These are phyloP conservation scores for Calonectria hongkongensis DNA, from an alignment of 2,329 filamentous ascomycete genomes.

Conservation along the genomic window DNA sequence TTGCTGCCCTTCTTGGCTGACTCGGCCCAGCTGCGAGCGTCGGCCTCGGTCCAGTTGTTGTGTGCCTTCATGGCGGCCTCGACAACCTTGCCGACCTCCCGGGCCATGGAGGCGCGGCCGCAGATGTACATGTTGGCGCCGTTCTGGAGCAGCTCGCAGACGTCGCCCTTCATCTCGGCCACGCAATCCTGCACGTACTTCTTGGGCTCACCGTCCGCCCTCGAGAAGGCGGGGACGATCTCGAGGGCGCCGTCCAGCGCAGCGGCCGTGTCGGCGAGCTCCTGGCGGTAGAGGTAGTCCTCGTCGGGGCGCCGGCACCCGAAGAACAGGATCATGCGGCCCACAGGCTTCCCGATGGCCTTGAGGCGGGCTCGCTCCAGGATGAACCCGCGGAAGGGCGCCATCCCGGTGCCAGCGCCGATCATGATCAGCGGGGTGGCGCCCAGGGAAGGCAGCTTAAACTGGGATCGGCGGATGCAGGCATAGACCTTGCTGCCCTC, in stretches of 20 bases:
- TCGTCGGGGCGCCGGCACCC: slow-evolving; percentile 73
- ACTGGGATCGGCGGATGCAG: slow-evolving; percentile 59
- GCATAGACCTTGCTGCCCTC: slow-evolving; percentile 48
- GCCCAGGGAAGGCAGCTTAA: slow-evolving; percentile 65
- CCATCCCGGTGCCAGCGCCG: slow-evolving; percentile 69
- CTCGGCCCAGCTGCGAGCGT: slow-evolving; percentile 67
- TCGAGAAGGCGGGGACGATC: slow-evolving; percentile 48
- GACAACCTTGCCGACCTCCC: slow-evolving; percentile 64
- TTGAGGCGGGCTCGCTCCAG: slow-evolving; percentile 49
- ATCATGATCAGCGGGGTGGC: slow-evolving; percentile 71
- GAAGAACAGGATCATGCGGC: slow-evolving; percentile 68
- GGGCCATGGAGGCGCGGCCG: slow-evolving; percentile 64
- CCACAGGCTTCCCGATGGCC: slow-evolving; percentile 48
- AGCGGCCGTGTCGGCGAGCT: slow-evolving; percentile 48
- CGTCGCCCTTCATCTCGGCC: slow-evolving; percentile 54
- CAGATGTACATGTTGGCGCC: slow-evolving; percentile 65
- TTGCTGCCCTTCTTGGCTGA: slow-evolving; percentile 68
- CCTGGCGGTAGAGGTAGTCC: slow-evolving; percentile 74
- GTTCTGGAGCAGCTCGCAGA: slow-evolving; percentile 56
- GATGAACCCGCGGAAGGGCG: slow-evolving; percentile 60
- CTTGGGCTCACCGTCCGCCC: slow-evolving; percentile 37
- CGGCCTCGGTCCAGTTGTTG: slow-evolving; percentile 62
- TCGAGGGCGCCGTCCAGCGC: slow-evolving; percentile 42
- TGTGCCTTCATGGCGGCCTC: slow-evolving; percentile 59
- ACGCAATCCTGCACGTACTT: slow-evolving; percentile 64